Conservation (phyloP, 768 basidiomycete genomes). For the Mycena amicta region DNA sequence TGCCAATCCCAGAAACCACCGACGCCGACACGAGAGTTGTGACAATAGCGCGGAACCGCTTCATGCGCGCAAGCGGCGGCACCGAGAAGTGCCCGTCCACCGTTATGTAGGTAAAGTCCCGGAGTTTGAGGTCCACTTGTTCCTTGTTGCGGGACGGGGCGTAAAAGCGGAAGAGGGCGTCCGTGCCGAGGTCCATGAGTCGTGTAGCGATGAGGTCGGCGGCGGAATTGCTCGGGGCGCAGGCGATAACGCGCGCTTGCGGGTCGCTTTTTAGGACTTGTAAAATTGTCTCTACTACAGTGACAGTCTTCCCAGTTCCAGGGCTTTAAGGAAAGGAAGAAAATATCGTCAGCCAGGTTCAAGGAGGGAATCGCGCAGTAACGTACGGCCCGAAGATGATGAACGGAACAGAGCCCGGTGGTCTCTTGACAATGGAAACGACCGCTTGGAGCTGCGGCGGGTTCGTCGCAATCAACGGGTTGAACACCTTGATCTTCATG, state of each 20-base stretch:
- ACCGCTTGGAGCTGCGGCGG: constrained; percentile 52
- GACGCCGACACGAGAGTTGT: constrained; percentile 68
- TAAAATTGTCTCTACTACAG: constrained; percentile 58
- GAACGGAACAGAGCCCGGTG: constrained; percentile 54
- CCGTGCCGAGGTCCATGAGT: constrained; percentile 34
- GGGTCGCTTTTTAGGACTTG: constrained; percentile 48
- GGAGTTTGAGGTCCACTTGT: constrained; percentile 48
- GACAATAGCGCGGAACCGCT: constrained; percentile 56
- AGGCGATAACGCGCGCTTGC: constrained; percentile 51
- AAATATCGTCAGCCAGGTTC: too few species aligned
- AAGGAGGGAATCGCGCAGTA: too few species aligned
- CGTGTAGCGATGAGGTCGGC: constrained; percentile 60
- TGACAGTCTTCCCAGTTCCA: constrained; percentile 71
- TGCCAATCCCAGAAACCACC: constrained; percentile 55
- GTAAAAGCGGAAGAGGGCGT: constrained; percentile 57
- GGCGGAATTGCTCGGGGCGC: constrained; percentile 68
- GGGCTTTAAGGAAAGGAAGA: constrained; percentile 38
- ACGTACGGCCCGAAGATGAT: constrained; percentile 66
- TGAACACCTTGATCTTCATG: constrained; percentile 33
- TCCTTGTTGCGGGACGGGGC: constrained; percentile 51
- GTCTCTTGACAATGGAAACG: constrained; percentile 43
- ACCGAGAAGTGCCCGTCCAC: constrained; percentile 43
- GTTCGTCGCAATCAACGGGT: constrained; percentile 49
- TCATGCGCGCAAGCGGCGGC: constrained; percentile 39
- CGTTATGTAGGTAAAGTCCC: constrained; percentile 36